A percentile compares a stretch with the other conserved stretches of the same genome.
These are phyloP conservation scores for Xylaria sp. DNA, from an alignment of 2,329 filamentous ascomycete species.

Conservation along the genomic window DNA sequence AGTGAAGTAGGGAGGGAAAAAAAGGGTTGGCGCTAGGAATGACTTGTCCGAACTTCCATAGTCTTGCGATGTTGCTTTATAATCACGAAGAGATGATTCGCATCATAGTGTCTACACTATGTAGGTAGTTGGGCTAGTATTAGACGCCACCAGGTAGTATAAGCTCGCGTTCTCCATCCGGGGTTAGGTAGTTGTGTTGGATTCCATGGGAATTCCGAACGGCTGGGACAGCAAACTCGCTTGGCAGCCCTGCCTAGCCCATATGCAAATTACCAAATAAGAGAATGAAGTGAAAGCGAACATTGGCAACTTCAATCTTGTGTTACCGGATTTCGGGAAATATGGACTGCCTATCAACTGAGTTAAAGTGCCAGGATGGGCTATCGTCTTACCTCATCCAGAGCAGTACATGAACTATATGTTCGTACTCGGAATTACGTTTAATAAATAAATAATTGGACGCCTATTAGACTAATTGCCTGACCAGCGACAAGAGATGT, in stretches of 20 bases:
- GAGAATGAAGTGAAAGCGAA: neutral
- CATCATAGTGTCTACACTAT: neutral
- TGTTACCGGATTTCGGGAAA: neutral
- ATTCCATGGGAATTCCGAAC: neutral
- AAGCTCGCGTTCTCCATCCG: neutral
- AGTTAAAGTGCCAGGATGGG: neutral
- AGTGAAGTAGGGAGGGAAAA: neutral
- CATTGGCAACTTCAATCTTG: neutral
- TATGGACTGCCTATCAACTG: neutral
- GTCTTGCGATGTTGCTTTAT: constrained; percentile 18
- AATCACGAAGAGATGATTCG: constrained; percentile 12
- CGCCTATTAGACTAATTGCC: neutral
- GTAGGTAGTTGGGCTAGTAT: neutral
- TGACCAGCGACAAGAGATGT: neutral
- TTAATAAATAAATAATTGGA: neutral
- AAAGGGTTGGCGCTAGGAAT: neutral
- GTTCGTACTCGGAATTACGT: neutral
- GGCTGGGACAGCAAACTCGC: neutral
- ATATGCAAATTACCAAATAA: neutral
- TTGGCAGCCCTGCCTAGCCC: constrained; percentile 8
- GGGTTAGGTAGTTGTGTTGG: neutral
- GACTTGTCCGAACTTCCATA: constrained; percentile 8
- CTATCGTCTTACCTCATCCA: neutral
- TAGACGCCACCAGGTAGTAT: neutral
- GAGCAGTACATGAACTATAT: neutral